A percentile compares a stretch with the other conserved stretches of the same genome.
Evolutionary conservation across 257 asterid species (phyloP).

Genomic region (Solanum tarapatanum): DNA sequence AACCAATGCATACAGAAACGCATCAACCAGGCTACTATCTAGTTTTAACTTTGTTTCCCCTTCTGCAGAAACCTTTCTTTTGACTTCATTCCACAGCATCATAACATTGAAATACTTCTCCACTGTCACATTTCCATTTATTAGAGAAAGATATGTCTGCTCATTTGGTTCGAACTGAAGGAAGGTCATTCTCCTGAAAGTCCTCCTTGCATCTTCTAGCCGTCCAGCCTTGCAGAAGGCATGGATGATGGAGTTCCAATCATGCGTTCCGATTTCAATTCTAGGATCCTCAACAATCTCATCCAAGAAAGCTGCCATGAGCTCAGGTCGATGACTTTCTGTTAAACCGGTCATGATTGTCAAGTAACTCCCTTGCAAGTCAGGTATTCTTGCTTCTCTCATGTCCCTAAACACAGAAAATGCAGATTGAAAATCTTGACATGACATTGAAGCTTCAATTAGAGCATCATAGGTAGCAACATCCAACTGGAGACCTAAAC

Average conservation of each 20-base stretch:
- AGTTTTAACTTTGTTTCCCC: conserved; percentile 41
- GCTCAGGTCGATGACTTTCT: conserved; percentile 88
- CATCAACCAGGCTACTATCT: conserved; percentile 58
- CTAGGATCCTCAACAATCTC: conserved; percentile 86
- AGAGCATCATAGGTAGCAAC: conserved; percentile 52
- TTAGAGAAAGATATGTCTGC: conserved; percentile 78
- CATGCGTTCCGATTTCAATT: conserved; percentile 68
- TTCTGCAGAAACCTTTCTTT: conserved; percentile 40
- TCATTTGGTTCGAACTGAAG: conserved; percentile 75
- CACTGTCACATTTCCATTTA: conserved; percentile 55
- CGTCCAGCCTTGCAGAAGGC: conserved; percentile 90
- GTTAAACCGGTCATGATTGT: conserved; percentile 95
- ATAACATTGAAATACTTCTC: conserved; percentile 74
- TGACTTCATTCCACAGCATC: conserved; percentile 91
- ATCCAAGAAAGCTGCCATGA: conserved; percentile 83
- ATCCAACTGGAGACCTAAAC: conserved; percentile 54
- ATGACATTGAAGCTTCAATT: conserved; percentile 77
- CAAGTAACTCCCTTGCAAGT: conserved; percentile 63
- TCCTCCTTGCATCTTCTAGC: conserved; percentile 70
- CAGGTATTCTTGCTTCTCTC: conserved; percentile 68
- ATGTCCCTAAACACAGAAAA: conserved; percentile 86
- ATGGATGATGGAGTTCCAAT: conserved; percentile 93
- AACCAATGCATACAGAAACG: conserved; percentile 75
- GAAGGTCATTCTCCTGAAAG: conserved; percentile 86
- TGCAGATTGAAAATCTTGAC: conserved; percentile 94